Percentiles rank a stretch among this genome's conserved stretches.
Evolutionary conservation across 805 yeast species (phyloP).

Genomic region (Saccharomycopsis fibuligera): DNA sequence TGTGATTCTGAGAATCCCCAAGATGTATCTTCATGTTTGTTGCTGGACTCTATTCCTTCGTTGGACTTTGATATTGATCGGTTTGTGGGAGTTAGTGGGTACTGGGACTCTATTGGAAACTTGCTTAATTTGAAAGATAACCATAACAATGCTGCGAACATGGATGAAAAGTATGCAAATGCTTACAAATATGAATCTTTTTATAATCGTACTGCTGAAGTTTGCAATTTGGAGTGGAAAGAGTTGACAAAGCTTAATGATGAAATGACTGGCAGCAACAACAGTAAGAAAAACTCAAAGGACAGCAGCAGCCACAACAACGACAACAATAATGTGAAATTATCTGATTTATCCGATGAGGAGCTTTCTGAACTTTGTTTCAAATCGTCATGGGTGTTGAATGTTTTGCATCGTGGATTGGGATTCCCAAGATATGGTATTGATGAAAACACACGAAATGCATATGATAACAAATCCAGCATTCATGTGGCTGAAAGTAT

Average conservation of each 20-base stretch:
- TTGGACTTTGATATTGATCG: constrained; percentile 51
- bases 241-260: constrained; percentile 33
- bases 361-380: constrained; percentile 53
- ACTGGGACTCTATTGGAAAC: constrained; percentile 55
- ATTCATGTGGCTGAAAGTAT: constrained; percentile 39
- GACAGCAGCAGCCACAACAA: not conserved
- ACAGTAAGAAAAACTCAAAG: not conserved
- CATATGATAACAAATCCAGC: constrained; percentile 26
- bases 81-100: constrained; percentile 62
- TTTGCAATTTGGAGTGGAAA: constrained; percentile 41
- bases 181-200: constrained; percentile 39
- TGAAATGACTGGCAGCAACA: constrained; percentile 5
- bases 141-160: constrained; percentile 8
- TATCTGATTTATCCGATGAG: constrained; percentile 31
- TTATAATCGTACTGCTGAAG: constrained; percentile 37
- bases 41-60: constrained; percentile 47
- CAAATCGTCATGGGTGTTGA: constrained; percentile 53
- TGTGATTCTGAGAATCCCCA: constrained; percentile 22
- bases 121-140: constrained; percentile 32
- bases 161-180: constrained; percentile 26
- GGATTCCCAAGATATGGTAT: constrained; percentile 51
- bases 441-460: constrained; percentile 27
- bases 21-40: constrained; percentile 40
- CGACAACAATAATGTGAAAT: constrained; percentile 6
- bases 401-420: constrained; percentile 51